Conservation (phyloP, 2,329 filamentous ascomycete species). For the Aspergillus sp. region DNA sequence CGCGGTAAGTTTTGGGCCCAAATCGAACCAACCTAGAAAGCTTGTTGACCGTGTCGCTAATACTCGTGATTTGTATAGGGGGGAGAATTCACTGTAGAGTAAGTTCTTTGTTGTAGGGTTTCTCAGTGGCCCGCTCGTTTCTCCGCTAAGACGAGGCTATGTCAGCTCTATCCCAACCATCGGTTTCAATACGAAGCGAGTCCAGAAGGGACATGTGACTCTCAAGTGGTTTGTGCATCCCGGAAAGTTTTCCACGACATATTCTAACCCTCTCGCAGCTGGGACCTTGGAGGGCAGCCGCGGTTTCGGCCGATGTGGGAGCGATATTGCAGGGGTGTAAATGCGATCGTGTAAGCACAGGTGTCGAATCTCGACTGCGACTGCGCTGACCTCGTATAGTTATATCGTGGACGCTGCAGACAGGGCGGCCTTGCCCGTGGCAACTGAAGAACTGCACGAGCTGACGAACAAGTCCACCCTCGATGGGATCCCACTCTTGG, state of each 20-base stretch:
- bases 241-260: slow-evolving; percentile 8
- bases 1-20: slow-evolving; percentile 67
- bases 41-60: slow-evolving; percentile 23
- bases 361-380: neutral
- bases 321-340: slow-evolving; percentile 94
- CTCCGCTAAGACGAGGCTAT: slow-evolving; percentile 25
- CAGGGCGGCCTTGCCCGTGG: slow-evolving; percentile 72
- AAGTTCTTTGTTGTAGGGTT: slow-evolving; percentile 50
- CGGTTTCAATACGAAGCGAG: slow-evolving; percentile 98
- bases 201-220: slow-evolving; percentile 96
- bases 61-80: slow-evolving; percentile 59
- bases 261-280: slow-evolving; percentile 51
- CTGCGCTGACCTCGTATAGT: slow-evolving; percentile 38
- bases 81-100: slow-evolving; percentile 98
- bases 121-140: neutral
- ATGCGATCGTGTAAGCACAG: slow-evolving; percentile 77
- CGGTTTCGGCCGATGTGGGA: slow-evolving; percentile 99
- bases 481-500: slow-evolving; percentile 85
- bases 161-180: slow-evolving; percentile 94
- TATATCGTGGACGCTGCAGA: slow-evolving; percentile 98
- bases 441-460: slow-evolving; percentile 87
- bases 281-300: slow-evolving; percentile 96
- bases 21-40: neutral
- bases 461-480: slow-evolving; percentile 82
- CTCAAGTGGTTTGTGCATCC: slow-evolving; percentile 73